A percentile compares a stretch with the other conserved stretches of the same genome.
phyloP scores from a whole-genome alignment of 148 eudicot genomes.

The Polygonum maritimum region DNA sequence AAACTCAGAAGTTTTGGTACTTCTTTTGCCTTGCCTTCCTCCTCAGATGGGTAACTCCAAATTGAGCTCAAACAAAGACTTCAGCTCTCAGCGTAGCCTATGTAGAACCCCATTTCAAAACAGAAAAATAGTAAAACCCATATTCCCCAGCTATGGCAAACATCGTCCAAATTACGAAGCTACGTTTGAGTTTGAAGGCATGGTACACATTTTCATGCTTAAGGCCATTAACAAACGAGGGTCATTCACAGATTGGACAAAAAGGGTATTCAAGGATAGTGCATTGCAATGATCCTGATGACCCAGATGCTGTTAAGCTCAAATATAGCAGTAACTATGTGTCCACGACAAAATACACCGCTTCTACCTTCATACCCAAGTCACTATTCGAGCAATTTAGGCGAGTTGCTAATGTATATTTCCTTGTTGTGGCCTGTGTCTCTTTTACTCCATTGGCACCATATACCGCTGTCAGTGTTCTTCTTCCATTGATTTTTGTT shows the following conservation, averaged over 20 bases:
- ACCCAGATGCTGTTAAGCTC: not conserved
- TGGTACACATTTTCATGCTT: slow-evolving; percentile 5
- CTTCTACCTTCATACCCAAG: slow-evolving; percentile 8
- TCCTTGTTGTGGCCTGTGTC: slow-evolving; percentile 11
- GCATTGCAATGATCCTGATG: slow-evolving; percentile 13
- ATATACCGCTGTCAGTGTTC: slow-evolving; percentile 11
- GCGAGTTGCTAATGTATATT: slow-evolving; percentile 12
- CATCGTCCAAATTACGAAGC: not conserved
- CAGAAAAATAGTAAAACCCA: not conserved
- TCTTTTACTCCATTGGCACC: slow-evolving; percentile 12
- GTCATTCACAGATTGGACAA: slow-evolving; percentile 8
- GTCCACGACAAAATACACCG: slow-evolving; percentile 10
- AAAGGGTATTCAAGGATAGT: slow-evolving; percentile 6
- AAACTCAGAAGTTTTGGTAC: not conserved
- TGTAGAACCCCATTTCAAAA: not conserved
- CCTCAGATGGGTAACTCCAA: not conserved
- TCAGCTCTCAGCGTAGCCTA: not conserved
- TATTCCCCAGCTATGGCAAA: not conserved
- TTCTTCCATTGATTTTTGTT: not conserved
- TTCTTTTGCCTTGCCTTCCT: not conserved
- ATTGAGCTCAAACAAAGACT: not conserved
- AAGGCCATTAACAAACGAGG: not conserved
- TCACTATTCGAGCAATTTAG: slow-evolving; percentile 11
- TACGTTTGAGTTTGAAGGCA: not conserved
- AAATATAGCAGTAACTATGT: not conserved